Conservation (phyloP, 345 rosid species). For the Rhodomyrtus tomentosa region DNA sequence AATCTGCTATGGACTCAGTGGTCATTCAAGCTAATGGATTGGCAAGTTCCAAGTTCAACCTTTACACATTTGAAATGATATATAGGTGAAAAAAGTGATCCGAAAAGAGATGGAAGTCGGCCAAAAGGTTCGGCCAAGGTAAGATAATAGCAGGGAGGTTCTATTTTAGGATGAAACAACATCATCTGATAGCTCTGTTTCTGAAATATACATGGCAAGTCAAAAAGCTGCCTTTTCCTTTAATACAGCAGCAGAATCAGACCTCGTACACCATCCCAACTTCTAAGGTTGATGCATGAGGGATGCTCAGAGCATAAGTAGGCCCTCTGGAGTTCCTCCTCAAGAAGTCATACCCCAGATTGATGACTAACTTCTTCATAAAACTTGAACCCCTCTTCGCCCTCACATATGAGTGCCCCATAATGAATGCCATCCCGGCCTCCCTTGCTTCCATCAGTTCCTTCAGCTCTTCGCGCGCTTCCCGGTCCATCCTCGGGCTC, state of each 20-base stretch:
- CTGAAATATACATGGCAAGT: constrained; percentile 7
- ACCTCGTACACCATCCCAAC: constrained; percentile 92
- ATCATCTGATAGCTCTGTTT: not conserved
- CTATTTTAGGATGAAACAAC: not conserved
- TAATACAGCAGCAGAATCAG: constrained; percentile 9
- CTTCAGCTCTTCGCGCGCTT: constrained; percentile 45
- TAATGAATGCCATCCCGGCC: constrained; percentile 83
- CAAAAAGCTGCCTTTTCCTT: not conserved
- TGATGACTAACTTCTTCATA: constrained; percentile 68
- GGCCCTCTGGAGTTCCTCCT: constrained; percentile 87
- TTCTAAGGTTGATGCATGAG: constrained; percentile 85
- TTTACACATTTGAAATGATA: not conserved
- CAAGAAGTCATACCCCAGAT: constrained; percentile 79
- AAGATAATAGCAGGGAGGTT: not conserved
- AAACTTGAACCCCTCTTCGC: constrained; percentile 86
- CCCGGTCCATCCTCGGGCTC: constrained; percentile 27
- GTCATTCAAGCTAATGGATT: not conserved
- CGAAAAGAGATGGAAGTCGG: not conserved
- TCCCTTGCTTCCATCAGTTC: constrained; percentile 89
- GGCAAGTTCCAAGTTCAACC: not conserved
- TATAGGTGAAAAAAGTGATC: not conserved
- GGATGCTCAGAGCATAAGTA: constrained; percentile 47
- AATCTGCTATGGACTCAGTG: not conserved
- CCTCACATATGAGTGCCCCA: constrained; percentile 76
- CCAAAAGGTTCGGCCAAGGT: not conserved